These are phyloP conservation scores for Actinomucor elegans DNA, from an alignment of 371 early-diverging fungal species.

Conservation along the genomic window DNA sequence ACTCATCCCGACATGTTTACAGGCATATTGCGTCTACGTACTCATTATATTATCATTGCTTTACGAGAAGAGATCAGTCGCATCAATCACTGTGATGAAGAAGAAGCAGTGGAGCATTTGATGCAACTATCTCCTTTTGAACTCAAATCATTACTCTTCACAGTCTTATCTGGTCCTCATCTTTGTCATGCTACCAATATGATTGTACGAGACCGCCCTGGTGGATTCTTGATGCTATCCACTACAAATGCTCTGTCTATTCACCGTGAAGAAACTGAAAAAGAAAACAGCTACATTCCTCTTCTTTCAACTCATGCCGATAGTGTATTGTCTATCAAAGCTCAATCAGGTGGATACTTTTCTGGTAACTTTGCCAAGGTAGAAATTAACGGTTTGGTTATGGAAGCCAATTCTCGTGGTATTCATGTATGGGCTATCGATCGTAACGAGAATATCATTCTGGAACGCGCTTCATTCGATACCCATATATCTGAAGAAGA, in stretches of 20 bases:
- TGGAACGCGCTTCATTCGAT: constrained; percentile 73
- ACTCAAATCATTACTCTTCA: constrained; percentile 67
- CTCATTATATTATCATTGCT: constrained; percentile 79
- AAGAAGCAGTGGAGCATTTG: constrained; percentile 75
- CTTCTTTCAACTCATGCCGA: neutral
- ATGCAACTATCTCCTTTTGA: constrained; percentile 82
- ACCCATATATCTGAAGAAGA: constrained; percentile 72
- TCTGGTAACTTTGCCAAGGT: constrained; percentile 75
- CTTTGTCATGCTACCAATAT: constrained; percentile 35
- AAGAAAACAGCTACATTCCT: constrained; percentile 12
- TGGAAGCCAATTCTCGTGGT: constrained; percentile 68
- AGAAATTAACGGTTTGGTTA: constrained; percentile 60
- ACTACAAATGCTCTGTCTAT: neutral
- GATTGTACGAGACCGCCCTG: constrained; percentile 44
- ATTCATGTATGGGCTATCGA: constrained; percentile 73
- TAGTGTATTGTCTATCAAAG: constrained; percentile 39
- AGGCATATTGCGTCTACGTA: constrained; percentile 80
- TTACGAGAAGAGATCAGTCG: constrained; percentile 84
- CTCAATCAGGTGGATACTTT: constrained; percentile 72
- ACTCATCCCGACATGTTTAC: constrained; percentile 70
- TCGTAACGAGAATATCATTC: constrained; percentile 58
- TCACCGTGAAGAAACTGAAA: neutral
- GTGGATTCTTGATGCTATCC: constrained; percentile 33
- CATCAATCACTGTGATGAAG: constrained; percentile 68
- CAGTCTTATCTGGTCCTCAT: constrained; percentile 69